Percentiles rank a stretch among this genome's conserved stretches.
Evolutionary conservation across 1,139 yeast species (phyloP).

Genomic region (Geotrichum phurueaensis): DNA sequence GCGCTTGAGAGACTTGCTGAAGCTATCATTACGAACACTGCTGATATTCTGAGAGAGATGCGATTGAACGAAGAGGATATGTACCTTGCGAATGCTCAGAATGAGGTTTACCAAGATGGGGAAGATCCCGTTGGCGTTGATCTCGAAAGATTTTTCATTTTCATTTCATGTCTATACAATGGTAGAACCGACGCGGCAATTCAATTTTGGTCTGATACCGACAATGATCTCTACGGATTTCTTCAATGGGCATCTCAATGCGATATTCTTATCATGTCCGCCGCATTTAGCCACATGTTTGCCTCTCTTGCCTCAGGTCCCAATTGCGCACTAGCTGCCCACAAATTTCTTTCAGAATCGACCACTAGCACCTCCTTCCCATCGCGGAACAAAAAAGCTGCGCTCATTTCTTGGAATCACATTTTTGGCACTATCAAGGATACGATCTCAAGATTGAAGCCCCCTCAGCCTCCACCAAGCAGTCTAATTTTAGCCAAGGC

Average conservation of each 20-base stretch:
- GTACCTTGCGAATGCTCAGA: slow-evolving; percentile 46
- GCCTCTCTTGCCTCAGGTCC: slow-evolving; percentile 67
- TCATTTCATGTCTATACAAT: slow-evolving; percentile 65
- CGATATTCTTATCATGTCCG: slow-evolving; percentile 75
- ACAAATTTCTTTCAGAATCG: slow-evolving; percentile 30
- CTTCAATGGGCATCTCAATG: slow-evolving; percentile 83
- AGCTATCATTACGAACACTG: slow-evolving; percentile 62
- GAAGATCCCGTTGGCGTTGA: slow-evolving; percentile 60
- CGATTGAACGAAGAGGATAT: slow-evolving; percentile 82
- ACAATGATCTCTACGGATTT: slow-evolving; percentile 63
- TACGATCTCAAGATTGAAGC: slow-evolving; percentile 46
- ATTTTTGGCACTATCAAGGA: slow-evolving; percentile 53
- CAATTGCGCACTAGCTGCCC: slow-evolving; percentile 46
- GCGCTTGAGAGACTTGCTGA: slow-evolving; percentile 44
- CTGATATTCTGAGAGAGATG: slow-evolving; percentile 72
- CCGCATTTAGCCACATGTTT: slow-evolving; percentile 74
- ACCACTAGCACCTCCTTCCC: slow-evolving; percentile 7
- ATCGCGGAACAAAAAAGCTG: slow-evolving; percentile 11
- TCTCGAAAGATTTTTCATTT: slow-evolving; percentile 76
- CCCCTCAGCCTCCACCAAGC: slow-evolving; percentile 19
- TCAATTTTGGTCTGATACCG: slow-evolving; percentile 69
- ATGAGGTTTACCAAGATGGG: slow-evolving; percentile 24
- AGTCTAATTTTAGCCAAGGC: slow-evolving; percentile 19
- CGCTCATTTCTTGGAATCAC: slow-evolving; percentile 45
- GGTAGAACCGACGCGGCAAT: slow-evolving; percentile 54